Evolutionary conservation across 2,329 filamentous ascomycete genomes (phyloP).

Genomic region (Pseudocercospora fuligena): DNA sequence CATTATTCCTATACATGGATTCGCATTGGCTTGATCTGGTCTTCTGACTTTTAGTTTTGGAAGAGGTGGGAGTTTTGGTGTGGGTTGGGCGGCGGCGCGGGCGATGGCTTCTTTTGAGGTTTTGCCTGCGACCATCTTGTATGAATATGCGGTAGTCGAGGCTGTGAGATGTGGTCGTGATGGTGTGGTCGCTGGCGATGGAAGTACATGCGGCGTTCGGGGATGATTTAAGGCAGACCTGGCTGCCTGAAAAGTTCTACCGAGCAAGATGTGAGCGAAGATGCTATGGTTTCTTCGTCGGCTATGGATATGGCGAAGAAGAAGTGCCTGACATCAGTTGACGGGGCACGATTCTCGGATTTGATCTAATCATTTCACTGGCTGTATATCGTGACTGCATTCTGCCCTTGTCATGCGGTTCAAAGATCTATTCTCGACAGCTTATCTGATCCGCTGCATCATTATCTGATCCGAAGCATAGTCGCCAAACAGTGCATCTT

Average conservation of each 20-base stretch:
- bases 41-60: conserved; percentile 67
- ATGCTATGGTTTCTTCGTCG: too few relatives aligned
- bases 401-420: too few relatives aligned
- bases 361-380: too few relatives aligned
- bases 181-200: neutral
- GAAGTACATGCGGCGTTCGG: neutral
- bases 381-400: too few relatives aligned
- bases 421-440: neutral
- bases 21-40: conserved; percentile 65
- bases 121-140: conserved; percentile 42
- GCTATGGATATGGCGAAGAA: too few relatives aligned
- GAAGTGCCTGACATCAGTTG: too few relatives aligned
- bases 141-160: neutral
- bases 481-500: neutral
- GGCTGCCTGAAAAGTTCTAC: neutral
- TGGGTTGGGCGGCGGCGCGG: conserved; percentile 36
- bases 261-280: too few relatives aligned
- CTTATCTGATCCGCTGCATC: conserved; percentile 1
- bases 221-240: neutral
- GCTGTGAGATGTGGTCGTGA: neutral
- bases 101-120: conserved; percentile 37
- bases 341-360: too few relatives aligned
- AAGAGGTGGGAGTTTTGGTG: conserved; percentile 61
- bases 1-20: conserved; percentile 71
- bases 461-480: neutral